phyloP scores from a whole-genome alignment of 148 eudicot species.

The Vaccinium myrtillus region DNA sequence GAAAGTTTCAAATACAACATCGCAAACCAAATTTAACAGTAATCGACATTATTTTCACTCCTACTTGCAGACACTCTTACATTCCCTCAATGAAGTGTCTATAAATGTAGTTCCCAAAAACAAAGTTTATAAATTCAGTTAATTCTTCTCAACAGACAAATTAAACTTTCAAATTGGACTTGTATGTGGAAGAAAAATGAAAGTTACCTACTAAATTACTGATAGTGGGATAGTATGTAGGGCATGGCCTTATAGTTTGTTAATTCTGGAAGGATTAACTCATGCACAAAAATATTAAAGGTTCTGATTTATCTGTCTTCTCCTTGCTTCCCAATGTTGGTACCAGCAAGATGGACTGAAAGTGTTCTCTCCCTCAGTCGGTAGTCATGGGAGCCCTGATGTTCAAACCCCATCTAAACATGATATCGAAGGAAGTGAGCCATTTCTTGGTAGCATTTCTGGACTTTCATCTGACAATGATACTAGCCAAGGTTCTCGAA shows the following conservation, averaged over 20 bases:
- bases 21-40: not conserved
- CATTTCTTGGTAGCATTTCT: slow-evolving; percentile 16
- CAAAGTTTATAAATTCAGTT: slow-evolving; percentile 6
- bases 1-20: not conserved
- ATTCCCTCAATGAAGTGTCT: not conserved
- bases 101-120: not conserved
- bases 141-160: slow-evolving; percentile 1
- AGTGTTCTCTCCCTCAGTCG: slow-evolving; percentile 17
- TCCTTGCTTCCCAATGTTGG: not conserved
- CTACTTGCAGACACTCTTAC: not conserved
- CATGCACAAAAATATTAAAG: not conserved
- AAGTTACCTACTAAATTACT: not conserved
- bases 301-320: not conserved
- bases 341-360: slow-evolving; percentile 22
- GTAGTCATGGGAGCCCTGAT: slow-evolving; percentile 11
- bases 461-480: slow-evolving; percentile 30
- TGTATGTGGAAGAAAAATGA: not conserved
- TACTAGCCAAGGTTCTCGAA: slow-evolving; percentile 25
- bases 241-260: not conserved
- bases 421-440: slow-evolving; percentile 15
- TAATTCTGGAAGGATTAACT: not conserved
- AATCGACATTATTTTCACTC: not conserved
- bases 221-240: not conserved
- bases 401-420: slow-evolving; percentile 30
- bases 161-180: not conserved